Base-by-base conservation (phyloP, 371 early-diverging fungal genomes). In the Saksenaea vasiformis region DNA sequence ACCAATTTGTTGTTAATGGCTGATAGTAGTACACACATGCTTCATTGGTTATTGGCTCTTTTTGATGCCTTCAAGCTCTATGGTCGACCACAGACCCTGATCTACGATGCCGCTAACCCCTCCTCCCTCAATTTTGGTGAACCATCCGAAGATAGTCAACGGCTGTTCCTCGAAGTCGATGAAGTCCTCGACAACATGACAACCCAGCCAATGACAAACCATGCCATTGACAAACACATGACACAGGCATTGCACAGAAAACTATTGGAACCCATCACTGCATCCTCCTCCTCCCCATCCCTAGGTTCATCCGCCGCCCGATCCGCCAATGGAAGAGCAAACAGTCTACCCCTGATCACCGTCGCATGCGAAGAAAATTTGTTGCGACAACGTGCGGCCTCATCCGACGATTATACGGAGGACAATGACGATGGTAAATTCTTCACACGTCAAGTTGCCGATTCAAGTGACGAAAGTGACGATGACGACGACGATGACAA, bases 41-140 rank as follows among this genome's bases (percentile, higher is more conserved):
- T 74, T 0, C 68, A 59, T 3, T 79, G 82, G 70, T 43, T 86
- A 1, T 27, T 78, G 11, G 68, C 80, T 0, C 66, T 78, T 24
- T 80, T 72, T 57, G 79, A 84, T 62, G 68, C 71, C n/a, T 86
- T 80, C 53, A 72, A 77, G 27, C 62, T 86, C 2, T 76, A 83
- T 54, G 82, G 82, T 14, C 67, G 82, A 19, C 85, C 85, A 13
- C 61, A 71, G 14, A 22, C 63, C 1, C 62, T 77, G 2, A 28
- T 65, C 2, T 47, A 62, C 14, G 74, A 79, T 43, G 54, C 62
- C 1, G 36, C 61, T 0, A 61, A 78, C 28, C 61, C 70, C 47
- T 35, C 43, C 1, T 51, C 79, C 5, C 69, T 82, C 11, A 74
- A 78, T 54, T 79, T 70, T 66, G 79, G 76, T 13, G 71, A 71